phyloP scores from a whole-genome alignment of 345 rosid species.

The Eucalyptus erythrocorys region DNA sequence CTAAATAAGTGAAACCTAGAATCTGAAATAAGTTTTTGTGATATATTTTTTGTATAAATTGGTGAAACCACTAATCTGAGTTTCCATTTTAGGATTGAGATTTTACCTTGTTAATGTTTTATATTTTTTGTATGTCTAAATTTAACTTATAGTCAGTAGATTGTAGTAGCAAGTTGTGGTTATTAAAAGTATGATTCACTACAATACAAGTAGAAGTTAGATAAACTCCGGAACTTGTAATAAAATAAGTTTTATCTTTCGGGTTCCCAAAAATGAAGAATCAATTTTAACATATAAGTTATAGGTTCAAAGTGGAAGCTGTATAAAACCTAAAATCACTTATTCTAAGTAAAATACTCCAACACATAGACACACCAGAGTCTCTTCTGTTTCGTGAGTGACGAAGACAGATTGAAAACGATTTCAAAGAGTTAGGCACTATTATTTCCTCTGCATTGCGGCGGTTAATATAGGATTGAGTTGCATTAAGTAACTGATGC shows the following conservation, averaged over 20 bases:
- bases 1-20: too few relatives aligned
- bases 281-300: fast-evolving
- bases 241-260: too few relatives aligned
- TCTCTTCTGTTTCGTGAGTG: neutral
- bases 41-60: too few relatives aligned
- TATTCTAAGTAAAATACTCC: neutral
- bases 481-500: neutral
- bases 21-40: too few relatives aligned
- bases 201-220: fast-evolving
- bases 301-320: fast-evolving
- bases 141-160: too few relatives aligned
- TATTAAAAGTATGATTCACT: too few relatives aligned
- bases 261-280: fast-evolving
- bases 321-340: fast-evolving
- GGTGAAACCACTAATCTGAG: fast-evolving
- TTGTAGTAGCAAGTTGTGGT: too few relatives aligned
- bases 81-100: too few relatives aligned
- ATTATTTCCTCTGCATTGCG: fast-evolving
- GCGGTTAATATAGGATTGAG: neutral
- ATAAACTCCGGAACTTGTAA: fast-evolving
- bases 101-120: too few relatives aligned
- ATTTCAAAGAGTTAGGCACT: neutral
- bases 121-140: too few relatives aligned
- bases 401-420: fast-evolving
- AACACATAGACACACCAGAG: neutral